Percentiles rank a stretch among this genome's conserved stretches.
These are phyloP conservation scores for Parastagonospora nodorum DNA, from an alignment of 2,329 filamentous ascomycete species.

Conservation along the genomic window DNA sequence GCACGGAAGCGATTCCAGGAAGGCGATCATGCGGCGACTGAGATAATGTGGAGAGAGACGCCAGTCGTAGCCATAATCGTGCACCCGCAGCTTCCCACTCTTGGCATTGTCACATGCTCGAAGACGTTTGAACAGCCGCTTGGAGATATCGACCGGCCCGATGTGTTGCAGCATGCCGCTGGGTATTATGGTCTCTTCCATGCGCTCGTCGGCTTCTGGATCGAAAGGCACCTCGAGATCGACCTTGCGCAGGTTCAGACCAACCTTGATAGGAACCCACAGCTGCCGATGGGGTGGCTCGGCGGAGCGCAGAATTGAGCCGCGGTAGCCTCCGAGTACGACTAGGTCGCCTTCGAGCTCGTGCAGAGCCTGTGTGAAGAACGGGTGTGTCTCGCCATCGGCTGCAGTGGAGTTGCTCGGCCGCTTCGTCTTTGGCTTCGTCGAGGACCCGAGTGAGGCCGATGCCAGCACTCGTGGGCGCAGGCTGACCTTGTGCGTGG, in stretches of 20 bases:
- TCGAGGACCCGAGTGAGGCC: slow-evolving; percentile 18
- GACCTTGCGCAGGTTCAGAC: slow-evolving; percentile 87
- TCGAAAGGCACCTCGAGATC: slow-evolving; percentile 86
- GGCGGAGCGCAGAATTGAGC: slow-evolving; percentile 84
- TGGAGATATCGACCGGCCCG: slow-evolving; percentile 87
- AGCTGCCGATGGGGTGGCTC: slow-evolving; percentile 82
- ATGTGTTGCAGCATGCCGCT: slow-evolving; percentile 91
- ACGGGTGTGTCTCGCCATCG: slow-evolving; percentile 52
- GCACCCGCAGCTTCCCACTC: slow-evolving; percentile 73
- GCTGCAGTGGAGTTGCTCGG: slow-evolving; percentile 17
- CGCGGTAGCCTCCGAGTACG: slow-evolving; percentile 86
- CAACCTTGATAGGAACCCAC: slow-evolving; percentile 93
- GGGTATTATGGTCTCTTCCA: slow-evolving; percentile 81
- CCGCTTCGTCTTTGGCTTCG: slow-evolving; percentile 14
- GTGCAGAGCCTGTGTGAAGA: slow-evolving; percentile 64
- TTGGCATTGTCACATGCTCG: slow-evolving; percentile 74
- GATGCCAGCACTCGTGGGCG: slow-evolving; percentile 21
- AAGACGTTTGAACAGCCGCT: slow-evolving; percentile 78
- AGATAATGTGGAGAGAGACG: slow-evolving; percentile 79
- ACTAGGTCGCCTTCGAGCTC: slow-evolving; percentile 83
- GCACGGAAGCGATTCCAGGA: slow-evolving; percentile 74
- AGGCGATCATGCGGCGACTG: slow-evolving; percentile 72
- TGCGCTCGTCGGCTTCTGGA: slow-evolving; percentile 79
- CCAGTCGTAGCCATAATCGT: slow-evolving; percentile 97
- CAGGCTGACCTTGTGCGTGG: slow-evolving; percentile 21